Evolutionary conservation across 805 yeast genomes (phyloP).

Genomic region (Kuraishia capsulata): DNA sequence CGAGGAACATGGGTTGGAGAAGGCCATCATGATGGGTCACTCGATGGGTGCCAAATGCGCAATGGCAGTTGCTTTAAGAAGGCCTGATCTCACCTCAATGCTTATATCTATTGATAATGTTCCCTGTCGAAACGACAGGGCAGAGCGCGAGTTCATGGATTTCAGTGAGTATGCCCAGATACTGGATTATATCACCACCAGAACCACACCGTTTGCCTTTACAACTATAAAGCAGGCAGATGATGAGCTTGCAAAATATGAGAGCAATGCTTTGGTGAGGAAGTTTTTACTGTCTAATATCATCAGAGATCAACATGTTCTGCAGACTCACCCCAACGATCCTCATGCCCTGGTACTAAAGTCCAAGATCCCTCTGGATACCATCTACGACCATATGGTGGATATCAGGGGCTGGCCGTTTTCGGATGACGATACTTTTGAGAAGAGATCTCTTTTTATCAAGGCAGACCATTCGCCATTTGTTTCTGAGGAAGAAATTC

Average conservation of each 20-base stretch:
- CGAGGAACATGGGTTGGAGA: conserved; percentile 22
- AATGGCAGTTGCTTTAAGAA: conserved; percentile 69
- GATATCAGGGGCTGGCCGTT: conserved; percentile 50
- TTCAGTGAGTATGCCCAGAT: conserved; percentile 15
- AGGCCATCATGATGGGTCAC: conserved; percentile 57
- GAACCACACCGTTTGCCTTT: conserved; percentile 4
- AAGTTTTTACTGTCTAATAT: conserved; percentile 70
- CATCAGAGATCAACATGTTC: conserved; percentile 22
- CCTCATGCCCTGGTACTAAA: conserved; percentile 19
- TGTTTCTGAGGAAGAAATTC: conserved; percentile 74
- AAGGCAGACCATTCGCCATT: conserved; percentile 72
- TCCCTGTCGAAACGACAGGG: conserved; percentile 46
- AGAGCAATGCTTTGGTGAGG: conserved; percentile 47
- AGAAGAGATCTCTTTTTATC: conserved; percentile 69
- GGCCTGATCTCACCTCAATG: conserved; percentile 50
- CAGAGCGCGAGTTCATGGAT: conserved; percentile 16
- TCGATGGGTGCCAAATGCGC: conserved; percentile 94
- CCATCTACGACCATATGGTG: conserved; percentile 53
- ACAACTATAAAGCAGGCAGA: conserved; percentile 49
- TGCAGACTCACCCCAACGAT: conserved; percentile 7
- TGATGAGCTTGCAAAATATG: conserved; percentile 49
- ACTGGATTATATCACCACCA: conserved; percentile 3
- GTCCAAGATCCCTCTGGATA: conserved; percentile 59
- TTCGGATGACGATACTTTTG: conserved; percentile 37
- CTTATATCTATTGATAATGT: conserved; percentile 76